Evolutionary conservation across 805 yeast genomes (phyloP), one percentile per base, ranked within the genome.

Genomic region (Tetrapisispora arboricola): DNA sequence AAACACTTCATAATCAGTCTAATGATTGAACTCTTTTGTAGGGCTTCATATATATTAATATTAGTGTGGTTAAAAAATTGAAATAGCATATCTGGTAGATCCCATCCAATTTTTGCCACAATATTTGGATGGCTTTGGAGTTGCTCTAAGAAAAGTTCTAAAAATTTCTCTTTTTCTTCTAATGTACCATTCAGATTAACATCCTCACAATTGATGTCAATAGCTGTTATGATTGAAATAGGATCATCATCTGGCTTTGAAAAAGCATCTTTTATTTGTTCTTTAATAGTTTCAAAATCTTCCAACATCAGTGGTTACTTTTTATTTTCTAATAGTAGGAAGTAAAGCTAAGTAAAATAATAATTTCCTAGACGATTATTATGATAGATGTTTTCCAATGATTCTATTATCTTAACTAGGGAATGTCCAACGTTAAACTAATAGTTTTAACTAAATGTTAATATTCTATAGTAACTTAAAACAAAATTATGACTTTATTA

Each of bases 41-140:
- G 49, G 36, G 43, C 55, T 3, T 32, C 31, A 22, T 34, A 45
- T 50, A 63, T 42, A 54, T 63, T 45, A 65, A 76, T 51, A 12
- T 60, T 61, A 7, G 54, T 40, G 10, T 44, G 44, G 20, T 65
- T 65, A n/a, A 80, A 55, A 55, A 71, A 83, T 9, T 68, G 67
- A 34, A 85, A 52, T 6, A 88, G 49, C 38, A 84, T 61, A 25
- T 70, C 71, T 1, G 95, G 95, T n/a, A 88, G 55, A 58, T 88
- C 96, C 96, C 96, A 88, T 2, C 94, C 95, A 45, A 87, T 76
- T 49, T 80, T 82, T 33, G 71, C 67, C 0, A 78, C 66, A 24
- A 85, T 60, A 10, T 69, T 70, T 15, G 68, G 65, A 54, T 81
- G 58, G 0, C 54, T 60, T 10, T 54, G 51, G 25, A 85, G 58